Evolutionary conservation across 306 rosid genomes (phyloP), one percentile per base, ranked within the genome.

Genomic region (Malus fusca): DNA sequence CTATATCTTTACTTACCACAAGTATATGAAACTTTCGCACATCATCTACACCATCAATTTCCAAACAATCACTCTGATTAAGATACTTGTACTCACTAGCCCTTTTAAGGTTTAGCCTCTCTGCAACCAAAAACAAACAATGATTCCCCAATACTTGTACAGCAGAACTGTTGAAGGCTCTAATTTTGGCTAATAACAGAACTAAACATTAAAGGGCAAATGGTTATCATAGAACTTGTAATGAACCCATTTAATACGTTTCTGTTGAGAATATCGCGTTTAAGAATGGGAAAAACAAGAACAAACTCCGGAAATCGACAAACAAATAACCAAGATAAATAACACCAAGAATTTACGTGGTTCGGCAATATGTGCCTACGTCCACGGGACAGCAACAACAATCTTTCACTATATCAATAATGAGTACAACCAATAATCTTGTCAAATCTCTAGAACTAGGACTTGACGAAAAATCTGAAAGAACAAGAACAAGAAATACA

Each of bases 21-120:
- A 96, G 96, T 78, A 15, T 75, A 17, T 68, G 85, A 72, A 96
- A 92, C 68, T 81, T 88, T 73, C 60, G 74, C 68, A 87, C 88
- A 78, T 93, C 98, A 73, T 92, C 86, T 71, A 83, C 89, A 56
- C 96, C 91, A 77, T 85, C 89, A 82, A 96, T 88, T 74, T 81
- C 80, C 83, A 88, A 75, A 88, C 93, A 89, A 66, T 85, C 93
- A 81, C 98, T 96, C 53, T 92, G 97, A 79, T 84, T 96, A 72
- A 96, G 98, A 86, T 88, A 96, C 75, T 80, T 92, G 91, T 90
- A 92, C 78, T 89, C 89, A 17, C 93, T 82, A 71, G 92, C 93
- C 75, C 1, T 76, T 85, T 80, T 89, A 78, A 96, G 92, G 64
- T 89, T 84, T 81, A 96, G 84, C 79, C 75, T 92, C 73, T 89